Conservation (phyloP, 2,329 filamentous ascomycete species). For the Alternaria consortialis region DNA sequence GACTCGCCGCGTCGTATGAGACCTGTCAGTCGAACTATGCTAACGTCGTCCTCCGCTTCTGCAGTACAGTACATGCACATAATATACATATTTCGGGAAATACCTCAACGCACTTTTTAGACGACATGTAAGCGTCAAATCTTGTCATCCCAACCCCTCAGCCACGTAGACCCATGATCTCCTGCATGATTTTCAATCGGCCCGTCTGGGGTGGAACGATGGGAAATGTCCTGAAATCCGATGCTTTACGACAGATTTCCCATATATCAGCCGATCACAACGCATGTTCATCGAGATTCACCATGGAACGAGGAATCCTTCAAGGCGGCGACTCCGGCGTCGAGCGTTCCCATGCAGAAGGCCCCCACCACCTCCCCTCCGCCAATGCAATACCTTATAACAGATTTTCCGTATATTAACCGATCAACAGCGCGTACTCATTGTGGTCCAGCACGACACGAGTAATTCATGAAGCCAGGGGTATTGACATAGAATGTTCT, state of each 20-base stretch:
- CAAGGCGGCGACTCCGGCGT: background rate
- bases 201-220: constrained; percentile 15
- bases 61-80: background rate
- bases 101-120: background rate
- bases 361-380: background rate
- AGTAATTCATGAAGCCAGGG: background rate
- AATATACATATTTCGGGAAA: background rate
- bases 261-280: background rate
- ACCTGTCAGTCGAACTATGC: constrained; percentile 8
- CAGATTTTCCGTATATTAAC: background rate
- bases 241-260: constrained; percentile 3
- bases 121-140: background rate
- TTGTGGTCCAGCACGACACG: background rate
- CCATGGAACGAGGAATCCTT: background rate
- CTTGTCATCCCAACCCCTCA: background rate
- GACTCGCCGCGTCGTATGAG: constrained; percentile 16
- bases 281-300: background rate
- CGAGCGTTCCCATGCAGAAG: background rate
- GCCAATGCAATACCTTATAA: background rate
- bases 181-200: constrained; percentile 2
- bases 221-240: constrained; percentile 12
- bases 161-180: background rate
- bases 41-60: constrained; percentile 12
- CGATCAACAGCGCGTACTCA: background rate
- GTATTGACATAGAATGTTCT: background rate